phyloP scores from a whole-genome alignment of 768 basidiomycete genomes.

The Mycena amicta region DNA sequence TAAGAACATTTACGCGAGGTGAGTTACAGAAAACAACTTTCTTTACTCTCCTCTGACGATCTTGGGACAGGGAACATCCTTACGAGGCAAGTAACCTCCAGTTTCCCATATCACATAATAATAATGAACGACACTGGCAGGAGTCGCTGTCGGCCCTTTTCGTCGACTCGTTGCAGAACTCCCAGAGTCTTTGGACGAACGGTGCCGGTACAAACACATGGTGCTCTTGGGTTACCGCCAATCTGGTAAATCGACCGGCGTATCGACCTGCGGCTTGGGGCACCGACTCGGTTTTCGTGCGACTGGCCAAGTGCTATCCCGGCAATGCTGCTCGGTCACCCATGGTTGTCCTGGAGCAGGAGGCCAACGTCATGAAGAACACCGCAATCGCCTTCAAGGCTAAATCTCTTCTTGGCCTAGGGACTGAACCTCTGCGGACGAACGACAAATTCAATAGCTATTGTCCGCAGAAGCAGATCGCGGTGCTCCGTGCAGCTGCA shows the following conservation, averaged over 20 bases:
- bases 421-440: background rate
- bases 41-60: background rate
- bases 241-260: background rate
- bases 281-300: background rate
- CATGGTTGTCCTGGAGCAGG: background rate
- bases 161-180: background rate
- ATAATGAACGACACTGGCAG: background rate
- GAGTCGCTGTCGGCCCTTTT: background rate
- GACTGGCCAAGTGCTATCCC: background rate
- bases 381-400: background rate
- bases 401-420: background rate
- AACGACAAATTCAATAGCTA: background rate
- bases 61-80: conserved; percentile 1
- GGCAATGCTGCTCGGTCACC: background rate
- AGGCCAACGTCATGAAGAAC: background rate
- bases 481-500: background rate
- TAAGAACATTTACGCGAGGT: background rate
- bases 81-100: background rate
- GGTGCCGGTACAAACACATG: background rate
- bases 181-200: background rate
- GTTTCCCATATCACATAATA: background rate
- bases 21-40: background rate
- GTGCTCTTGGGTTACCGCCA: background rate
- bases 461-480: conserved; percentile 1
- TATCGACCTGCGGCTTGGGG: background rate